These are phyloP conservation scores for Stentor roeselii DNA, from an alignment of 73 alveolate species.

Conservation along the genomic window DNA sequence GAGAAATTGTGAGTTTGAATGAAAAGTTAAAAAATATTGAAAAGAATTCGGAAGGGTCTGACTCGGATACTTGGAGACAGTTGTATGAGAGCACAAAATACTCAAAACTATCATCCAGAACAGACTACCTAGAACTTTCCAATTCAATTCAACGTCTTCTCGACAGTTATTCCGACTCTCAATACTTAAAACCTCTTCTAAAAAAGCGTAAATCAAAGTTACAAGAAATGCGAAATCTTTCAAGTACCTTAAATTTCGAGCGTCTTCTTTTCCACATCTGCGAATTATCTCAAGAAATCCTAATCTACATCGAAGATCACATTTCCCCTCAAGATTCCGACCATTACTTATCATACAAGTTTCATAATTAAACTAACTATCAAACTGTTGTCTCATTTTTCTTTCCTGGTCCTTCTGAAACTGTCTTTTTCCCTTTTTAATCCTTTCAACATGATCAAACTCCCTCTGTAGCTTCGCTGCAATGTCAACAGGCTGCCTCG, in stretches of 20 bases:
- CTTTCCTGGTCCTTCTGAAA: background rate
- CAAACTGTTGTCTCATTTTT: background rate
- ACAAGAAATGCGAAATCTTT: background rate
- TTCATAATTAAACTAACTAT: background rate
- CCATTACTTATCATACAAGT: too few relatives aligned
- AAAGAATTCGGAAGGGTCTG: background rate
- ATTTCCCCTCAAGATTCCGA: background rate
- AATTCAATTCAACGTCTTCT: background rate
- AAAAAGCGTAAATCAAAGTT: too few relatives aligned
- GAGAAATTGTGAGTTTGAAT: background rate
- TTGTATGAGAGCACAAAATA: background rate
- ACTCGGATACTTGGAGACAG: background rate
- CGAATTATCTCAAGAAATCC: background rate
- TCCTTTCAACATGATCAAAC: background rate
- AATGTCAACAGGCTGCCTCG: background rate
- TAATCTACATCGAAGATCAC: background rate
- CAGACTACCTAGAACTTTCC: background rate
- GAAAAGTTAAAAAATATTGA: background rate
- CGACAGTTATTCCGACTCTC: background rate
- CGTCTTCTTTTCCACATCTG: background rate
- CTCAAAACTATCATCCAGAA: background rate
- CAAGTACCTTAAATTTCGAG: background rate
- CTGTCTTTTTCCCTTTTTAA: background rate
- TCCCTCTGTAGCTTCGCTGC: background rate
- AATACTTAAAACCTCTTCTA: background rate